Conservation (phyloP, 2,329 filamentous ascomycete genomes). For the Penicillium decumbens region DNA sequence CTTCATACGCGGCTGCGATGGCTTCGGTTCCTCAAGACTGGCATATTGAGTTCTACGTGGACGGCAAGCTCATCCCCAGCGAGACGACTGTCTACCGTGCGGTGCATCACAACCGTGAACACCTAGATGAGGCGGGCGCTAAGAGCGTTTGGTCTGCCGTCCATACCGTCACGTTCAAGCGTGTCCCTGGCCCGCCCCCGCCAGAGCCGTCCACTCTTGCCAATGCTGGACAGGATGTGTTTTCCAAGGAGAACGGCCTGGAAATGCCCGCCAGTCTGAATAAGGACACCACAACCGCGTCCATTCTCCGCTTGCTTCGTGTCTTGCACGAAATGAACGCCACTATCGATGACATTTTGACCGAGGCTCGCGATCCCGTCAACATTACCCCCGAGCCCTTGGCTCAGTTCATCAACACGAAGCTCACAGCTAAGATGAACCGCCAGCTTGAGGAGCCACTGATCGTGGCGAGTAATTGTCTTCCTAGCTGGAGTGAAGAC, state of each 20-base stretch:
- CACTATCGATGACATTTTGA: slow-evolving; percentile 84
- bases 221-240: slow-evolving; percentile 47
- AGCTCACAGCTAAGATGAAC: slow-evolving; percentile 95
- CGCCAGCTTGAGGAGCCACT: slow-evolving; percentile 93
- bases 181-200: slow-evolving; percentile 76
- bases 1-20: slow-evolving; percentile 74
- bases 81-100: slow-evolving; percentile 96
- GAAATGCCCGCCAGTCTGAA: slow-evolving; percentile 73
- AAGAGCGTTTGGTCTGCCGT: slow-evolving; percentile 85
- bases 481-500: slow-evolving; percentile 95
- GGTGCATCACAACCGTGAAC: slow-evolving; percentile 66
- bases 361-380: slow-evolving; percentile 67
- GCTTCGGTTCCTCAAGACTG: slow-evolving; percentile 82
- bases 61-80: slow-evolving; percentile 75
- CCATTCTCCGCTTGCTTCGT: slow-evolving; percentile 80
- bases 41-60: slow-evolving; percentile 93
- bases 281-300: slow-evolving; percentile 77
- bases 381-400: slow-evolving; percentile 75
- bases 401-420: slow-evolving; percentile 96
- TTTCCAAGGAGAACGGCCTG: slow-evolving; percentile 51
- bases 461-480: slow-evolving; percentile 92
- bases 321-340: slow-evolving; percentile 90
- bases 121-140: slow-evolving; percentile 61
- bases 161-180: slow-evolving; percentile 87
- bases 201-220: slow-evolving; percentile 62